Conservation (phyloP, 306 rosid genomes). For the Pueraria montana region DNA sequence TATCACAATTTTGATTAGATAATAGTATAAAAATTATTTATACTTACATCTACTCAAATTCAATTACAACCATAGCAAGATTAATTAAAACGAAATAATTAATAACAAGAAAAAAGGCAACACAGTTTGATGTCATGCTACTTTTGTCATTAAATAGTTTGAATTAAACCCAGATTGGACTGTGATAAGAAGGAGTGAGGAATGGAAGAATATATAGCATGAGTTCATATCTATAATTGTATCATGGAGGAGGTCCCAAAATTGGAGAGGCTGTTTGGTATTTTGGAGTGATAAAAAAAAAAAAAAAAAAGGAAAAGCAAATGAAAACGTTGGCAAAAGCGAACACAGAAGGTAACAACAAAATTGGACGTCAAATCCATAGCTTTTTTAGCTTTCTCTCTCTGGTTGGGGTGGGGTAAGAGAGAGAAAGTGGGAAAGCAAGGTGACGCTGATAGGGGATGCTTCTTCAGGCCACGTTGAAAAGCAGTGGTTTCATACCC, state of each 20-base stretch:
- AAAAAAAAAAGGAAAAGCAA: conserved; percentile 37
- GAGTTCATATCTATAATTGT: no score
- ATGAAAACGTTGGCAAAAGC: conserved; percentile 65
- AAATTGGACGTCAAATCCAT: conserved; percentile 70
- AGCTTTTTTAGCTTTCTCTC: conserved; percentile 59
- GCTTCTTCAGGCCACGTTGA: conserved; percentile 25
- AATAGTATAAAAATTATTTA: no score
- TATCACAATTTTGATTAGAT: no score
- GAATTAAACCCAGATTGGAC: not conserved
- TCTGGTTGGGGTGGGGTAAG: conserved; percentile 18
- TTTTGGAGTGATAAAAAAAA: conserved; percentile 3
- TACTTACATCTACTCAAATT: not conserved
- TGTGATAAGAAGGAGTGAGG: no score
- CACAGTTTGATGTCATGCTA: not conserved
- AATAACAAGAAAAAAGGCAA: not conserved
- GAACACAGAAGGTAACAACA: conserved; percentile 62
- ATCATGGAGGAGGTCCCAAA: conserved; percentile 19
- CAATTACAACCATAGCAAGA: not conserved
- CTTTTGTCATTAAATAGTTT: not conserved
- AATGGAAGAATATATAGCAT: not conserved
- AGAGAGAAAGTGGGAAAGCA: conserved; percentile 45
- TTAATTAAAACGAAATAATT: not conserved
- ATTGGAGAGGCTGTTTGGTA: conserved; percentile 40
- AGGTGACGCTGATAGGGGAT: conserved; percentile 47
- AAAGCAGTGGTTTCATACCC: no score